Percentiles rank a stretch among this genome's conserved stretches.
These are phyloP conservation scores for Fusarium sp. DNA, from an alignment of 2,329 filamentous ascomycete species.

Conservation along the genomic window DNA sequence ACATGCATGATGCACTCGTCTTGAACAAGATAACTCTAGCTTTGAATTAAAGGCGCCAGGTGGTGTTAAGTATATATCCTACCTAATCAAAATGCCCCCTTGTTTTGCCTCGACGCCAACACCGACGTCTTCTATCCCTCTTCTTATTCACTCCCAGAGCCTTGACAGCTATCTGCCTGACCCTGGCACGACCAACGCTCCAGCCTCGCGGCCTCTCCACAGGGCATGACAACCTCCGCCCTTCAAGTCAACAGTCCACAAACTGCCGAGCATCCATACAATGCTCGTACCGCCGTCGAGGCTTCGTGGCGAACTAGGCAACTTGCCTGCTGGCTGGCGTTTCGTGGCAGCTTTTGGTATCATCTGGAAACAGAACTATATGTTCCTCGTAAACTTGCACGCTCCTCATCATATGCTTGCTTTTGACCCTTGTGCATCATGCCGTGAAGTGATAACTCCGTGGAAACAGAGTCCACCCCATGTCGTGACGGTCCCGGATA, in stretches of 20 bases:
- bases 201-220: neutral
- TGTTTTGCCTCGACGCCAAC: slow-evolving; percentile 33
- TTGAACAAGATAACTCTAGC: slow-evolving; percentile 29
- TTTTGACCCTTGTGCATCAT: slow-evolving; percentile 16
- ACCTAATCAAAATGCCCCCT: slow-evolving; percentile 35
- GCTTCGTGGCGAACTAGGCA: slow-evolving; percentile 18
- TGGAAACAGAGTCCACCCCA: slow-evolving; percentile 1
- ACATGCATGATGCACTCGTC: neutral
- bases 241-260: slow-evolving; percentile 23
- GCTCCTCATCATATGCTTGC: slow-evolving; percentile 26
- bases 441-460: slow-evolving; percentile 26
- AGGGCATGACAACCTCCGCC: slow-evolving; percentile 6
- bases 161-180: slow-evolving; percentile 6
- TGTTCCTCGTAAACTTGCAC: slow-evolving; percentile 36
- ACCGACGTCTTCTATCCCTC: slow-evolving; percentile 27
- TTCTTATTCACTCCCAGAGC: slow-evolving; percentile 10
- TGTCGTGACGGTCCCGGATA: slow-evolving; percentile 8
- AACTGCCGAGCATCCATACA: slow-evolving; percentile 22
- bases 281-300: slow-evolving; percentile 18
- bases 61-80: slow-evolving; percentile 36
- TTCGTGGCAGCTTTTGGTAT: slow-evolving; percentile 36
- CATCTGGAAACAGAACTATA: slow-evolving; percentile 36
- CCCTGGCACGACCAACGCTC: slow-evolving; percentile 10
- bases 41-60: slow-evolving; percentile 33
- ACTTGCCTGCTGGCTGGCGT: slow-evolving; percentile 23